Base-by-base conservation (phyloP, 2,329 filamentous ascomycete species). In the Chrysoporthe cubensis region DNA sequence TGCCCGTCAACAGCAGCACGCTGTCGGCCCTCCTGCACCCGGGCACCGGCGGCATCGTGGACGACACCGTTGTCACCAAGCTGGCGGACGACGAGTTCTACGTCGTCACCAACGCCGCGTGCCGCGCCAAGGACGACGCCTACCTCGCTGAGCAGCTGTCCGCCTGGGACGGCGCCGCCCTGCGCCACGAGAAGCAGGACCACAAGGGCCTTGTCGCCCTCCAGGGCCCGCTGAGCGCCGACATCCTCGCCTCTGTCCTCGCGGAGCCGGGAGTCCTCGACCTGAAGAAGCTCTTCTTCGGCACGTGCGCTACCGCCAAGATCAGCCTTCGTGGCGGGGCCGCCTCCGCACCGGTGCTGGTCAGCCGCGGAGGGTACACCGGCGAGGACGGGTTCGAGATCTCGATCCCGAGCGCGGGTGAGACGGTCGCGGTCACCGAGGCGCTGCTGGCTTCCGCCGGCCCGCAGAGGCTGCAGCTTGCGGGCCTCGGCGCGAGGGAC, bases 331-430 rank as follows among this genome's bases (percentile, higher is more conserved):
- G 84, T 48, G 86, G 85, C 57, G 85, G 84, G 48, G 73, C 75
- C 66, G 68, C 76, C 73, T 84, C 69, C 74, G 84, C 69, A 79
- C 84, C 72, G 76, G 75, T 96, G 60, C 85, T 97, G 62, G 89
- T 97, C 76, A 94, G 90, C 76, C 89, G 96, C 69, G 96, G 91
- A 59, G 96, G 96, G 4, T 99, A 99, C 83, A 99, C 96, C 0
- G 96, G 96, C 69, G 96, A 99, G 82, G 96, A 99, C 78, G 96
- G 96, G 54, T 99, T 99, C 80, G 96, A 99, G 82, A 93, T 99
- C 75, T 96, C 92, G 52, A 91, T 97, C 74, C 88, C 91, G 0
- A 85, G 87, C 0, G 66, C 68, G 42, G 84, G 85, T 34, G 86
- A 90, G 73, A 88, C 90, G 9, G 85, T 88, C 6, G 82, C 82